Conservation (phyloP, 768 basidiomycete species). For the Leccinum broughii region DNA sequence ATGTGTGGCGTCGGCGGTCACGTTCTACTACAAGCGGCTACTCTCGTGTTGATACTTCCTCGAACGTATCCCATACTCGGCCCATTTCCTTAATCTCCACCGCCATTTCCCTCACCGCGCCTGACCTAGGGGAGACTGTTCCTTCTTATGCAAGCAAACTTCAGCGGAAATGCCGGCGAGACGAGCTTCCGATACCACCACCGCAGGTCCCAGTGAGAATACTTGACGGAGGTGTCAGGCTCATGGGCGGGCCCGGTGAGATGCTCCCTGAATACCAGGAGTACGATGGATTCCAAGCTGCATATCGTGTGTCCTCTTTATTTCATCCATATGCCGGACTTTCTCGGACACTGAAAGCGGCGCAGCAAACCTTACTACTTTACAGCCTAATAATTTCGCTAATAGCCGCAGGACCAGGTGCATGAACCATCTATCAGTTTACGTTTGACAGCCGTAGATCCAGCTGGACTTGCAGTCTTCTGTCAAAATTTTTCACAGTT, state of each 20-base stretch:
- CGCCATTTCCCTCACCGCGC: no score
- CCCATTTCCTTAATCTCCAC: background rate
- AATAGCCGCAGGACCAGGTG: background rate
- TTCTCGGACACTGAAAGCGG: background rate
- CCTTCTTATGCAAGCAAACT: background rate
- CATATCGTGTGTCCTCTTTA: background rate
- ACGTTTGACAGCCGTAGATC: background rate
- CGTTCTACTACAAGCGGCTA: background rate
- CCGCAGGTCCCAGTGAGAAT: background rate
- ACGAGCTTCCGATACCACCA: background rate
- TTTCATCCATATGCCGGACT: background rate
- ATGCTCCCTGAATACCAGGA: slow-evolving; percentile 8
- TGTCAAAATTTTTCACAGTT: background rate
- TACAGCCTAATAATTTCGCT: background rate
- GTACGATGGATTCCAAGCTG: background rate
- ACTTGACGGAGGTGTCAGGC: slow-evolving; percentile 5
- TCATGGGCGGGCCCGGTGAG: background rate
- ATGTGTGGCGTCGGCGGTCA: background rate
- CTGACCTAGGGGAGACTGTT: background rate
- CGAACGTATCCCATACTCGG: background rate
- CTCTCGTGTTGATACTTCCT: no score
- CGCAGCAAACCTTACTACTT: background rate
- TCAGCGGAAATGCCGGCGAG: background rate
- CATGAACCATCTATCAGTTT: background rate
- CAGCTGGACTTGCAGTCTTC: background rate